Evolutionary conservation across 768 basidiomycete genomes (phyloP), one percentile per base, ranked within the genome.

Genomic region (Leccinum variicolor): DNA sequence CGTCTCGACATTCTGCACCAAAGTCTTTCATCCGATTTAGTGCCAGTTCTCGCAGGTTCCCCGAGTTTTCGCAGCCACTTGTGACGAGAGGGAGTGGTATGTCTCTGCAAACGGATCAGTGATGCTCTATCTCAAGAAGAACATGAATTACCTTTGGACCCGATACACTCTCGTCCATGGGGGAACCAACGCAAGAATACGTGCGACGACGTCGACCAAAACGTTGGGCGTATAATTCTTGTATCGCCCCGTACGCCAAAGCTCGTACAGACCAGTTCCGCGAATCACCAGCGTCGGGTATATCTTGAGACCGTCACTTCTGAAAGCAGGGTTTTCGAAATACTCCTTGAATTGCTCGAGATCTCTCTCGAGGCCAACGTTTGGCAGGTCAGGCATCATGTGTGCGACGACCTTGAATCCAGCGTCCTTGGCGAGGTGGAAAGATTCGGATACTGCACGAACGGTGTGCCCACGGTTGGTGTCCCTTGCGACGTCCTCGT

Each of bases 181-280:
- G 2, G 97, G 97, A 6, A 99, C 94, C 8, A 99, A 78, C 17
- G 97, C 95, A 63, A 99, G 79, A 66, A 99, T 95, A 53, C 96
- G 79, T 45, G 97, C 97, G 14, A 99, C 93, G 28, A 98, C 92
- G 66, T 99, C 97, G 19, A 98, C 95, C 34, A 99, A 79, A 10
- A 98, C 93, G 66, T 98, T 98, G n/a, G 97, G 92, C 9, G 95
- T 97, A 72, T 99, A 99, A 71, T 99, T 99, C 77, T 97, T 98
- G 74, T 98, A 98, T 68, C 92, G 81, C n/a, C 93, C 94, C 31
- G 94, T 96, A 60, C 92, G 79, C 95, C 95, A 98, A 28, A 98
- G 79, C 71, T 98, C 95, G 68, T 98, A 98, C 62, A 96, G 72
- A 10, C 94, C 94, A 0, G 97, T 99, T 21, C 97, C 97, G 23